Evolutionary conservation across 116 monocot genomes (phyloP).

Genomic region (Trichopus zeylanicus): DNA sequence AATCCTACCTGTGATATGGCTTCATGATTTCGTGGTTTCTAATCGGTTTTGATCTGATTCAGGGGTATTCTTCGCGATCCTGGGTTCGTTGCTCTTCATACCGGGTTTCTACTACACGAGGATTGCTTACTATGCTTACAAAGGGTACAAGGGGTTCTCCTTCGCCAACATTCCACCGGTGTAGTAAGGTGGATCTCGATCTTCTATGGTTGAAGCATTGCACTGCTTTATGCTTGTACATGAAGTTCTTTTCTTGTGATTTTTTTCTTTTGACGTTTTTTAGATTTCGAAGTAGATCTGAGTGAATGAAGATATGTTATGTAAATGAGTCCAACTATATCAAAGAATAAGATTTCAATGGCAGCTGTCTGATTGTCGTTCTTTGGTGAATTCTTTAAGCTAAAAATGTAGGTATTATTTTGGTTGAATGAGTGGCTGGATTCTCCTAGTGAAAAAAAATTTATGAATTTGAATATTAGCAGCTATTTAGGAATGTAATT

Average conservation of each 20-base stretch:
- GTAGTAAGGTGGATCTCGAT: slow-evolving; percentile 16
- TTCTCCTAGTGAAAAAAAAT: background rate
- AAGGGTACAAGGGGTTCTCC: slow-evolving; percentile 74
- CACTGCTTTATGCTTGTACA: background rate
- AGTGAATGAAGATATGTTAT: background rate
- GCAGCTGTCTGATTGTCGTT: background rate
- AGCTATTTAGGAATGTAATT: too few species aligned
- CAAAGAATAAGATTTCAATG: background rate
- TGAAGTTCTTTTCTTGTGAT: background rate
- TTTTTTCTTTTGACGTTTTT: background rate
- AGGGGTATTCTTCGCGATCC: slow-evolving; percentile 60
- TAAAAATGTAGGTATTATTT: background rate
- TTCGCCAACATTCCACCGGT: slow-evolving; percentile 61
- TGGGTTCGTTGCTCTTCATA: slow-evolving; percentile 60
- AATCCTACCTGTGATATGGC: background rate
- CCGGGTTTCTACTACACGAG: slow-evolving; percentile 75
- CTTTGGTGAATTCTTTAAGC: background rate
- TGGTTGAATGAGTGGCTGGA: background rate
- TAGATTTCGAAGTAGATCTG: background rate
- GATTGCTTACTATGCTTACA: slow-evolving; percentile 75
- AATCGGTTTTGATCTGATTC: background rate
- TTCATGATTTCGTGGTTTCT: background rate
- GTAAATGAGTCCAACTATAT: background rate
- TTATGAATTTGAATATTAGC: too few species aligned
- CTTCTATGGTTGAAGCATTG: background rate